Evolutionary conservation across 176 grass and related monocot genomes (phyloP), one percentile per base, ranked within the genome.

Genomic region (Alopecurus myosuroides): DNA sequence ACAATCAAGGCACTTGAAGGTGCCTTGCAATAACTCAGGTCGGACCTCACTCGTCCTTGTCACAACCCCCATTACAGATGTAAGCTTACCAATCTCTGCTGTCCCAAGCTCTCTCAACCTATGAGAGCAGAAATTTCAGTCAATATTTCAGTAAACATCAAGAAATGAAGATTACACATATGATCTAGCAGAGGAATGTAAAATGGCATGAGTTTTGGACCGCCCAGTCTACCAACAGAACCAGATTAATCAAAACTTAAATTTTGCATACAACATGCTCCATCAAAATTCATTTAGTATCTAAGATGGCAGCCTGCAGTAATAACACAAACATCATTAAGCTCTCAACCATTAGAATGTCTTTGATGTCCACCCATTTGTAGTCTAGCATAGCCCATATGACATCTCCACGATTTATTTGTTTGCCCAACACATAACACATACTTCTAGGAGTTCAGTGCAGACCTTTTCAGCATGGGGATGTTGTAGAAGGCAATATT

Each of bases 1-100:
- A 69, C 97, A 99, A 1, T 96, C 97, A 14, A 99, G 93, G 79
- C 93, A 99, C 77, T 96, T 96, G 90, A 99, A 99, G 52, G 91
- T 96, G 69, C 93, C 97, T 78, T 94, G 91, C 45, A 99, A 42
- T 53, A 99, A 90, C 87, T 99, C 94, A 53, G 91, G 97, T 40
- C 94, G 94, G 57, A 99, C 97, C 77, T 99, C 94, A 60, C 97
- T 99, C 4, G 97, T 99, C 70, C 97, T 84, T 75, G 97, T 99
- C 49, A 99, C 91, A 4, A 99, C 97, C 76, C 97, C 97, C 91
- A 94, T 99, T 70, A 99, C 91, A 78, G 97, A 81, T 69, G 93
- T 99, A 78, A 96, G 85, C 71, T 94, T 99, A 73, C 93, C 97
- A 68, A 99, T 99, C 80, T 99, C 93, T 6, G 88, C 89, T 39